Percentiles rank a stretch among this genome's conserved stretches.
phyloP scores from a whole-genome alignment of 2,329 filamentous ascomycete genomes.

The Bretziella fagacearum region DNA sequence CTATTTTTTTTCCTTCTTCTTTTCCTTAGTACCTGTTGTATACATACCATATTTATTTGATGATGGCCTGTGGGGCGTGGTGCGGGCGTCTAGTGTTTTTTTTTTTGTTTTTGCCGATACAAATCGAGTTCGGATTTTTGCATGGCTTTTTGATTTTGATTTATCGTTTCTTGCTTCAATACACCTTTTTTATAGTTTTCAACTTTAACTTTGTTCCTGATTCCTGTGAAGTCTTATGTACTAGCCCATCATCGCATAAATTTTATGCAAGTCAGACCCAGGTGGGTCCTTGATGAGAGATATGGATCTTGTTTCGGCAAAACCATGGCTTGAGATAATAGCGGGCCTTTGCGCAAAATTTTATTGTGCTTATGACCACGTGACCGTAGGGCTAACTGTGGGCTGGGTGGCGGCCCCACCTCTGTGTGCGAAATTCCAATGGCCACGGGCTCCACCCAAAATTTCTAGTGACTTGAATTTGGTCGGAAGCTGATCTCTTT shows the following conservation, averaged over 20 bases:
- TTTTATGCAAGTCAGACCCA: no score
- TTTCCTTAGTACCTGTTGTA: constrained; percentile 12
- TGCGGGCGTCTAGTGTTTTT: constrained; percentile 4
- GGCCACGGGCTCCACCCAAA: constrained; percentile 9
- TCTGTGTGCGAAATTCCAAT: constrained; percentile 8
- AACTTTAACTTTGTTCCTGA: constrained; percentile 14
- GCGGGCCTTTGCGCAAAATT: no score
- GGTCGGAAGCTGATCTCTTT: constrained; percentile 6
- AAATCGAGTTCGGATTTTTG: constrained; percentile 14
- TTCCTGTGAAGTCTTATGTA: background rate
- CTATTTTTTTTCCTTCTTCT: constrained; percentile 7
- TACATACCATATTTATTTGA: constrained; percentile 12
- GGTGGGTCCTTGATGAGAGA: no score
- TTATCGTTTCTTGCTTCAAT: constrained; percentile 16
- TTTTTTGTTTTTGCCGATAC: constrained; percentile 11
- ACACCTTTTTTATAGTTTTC: constrained; percentile 20
- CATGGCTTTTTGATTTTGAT: constrained; percentile 17
- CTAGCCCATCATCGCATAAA: no score
- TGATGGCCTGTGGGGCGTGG: constrained; percentile 8
- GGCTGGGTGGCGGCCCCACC: constrained; percentile 7
- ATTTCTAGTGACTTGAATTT: constrained; percentile 13
- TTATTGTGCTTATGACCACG: background rate
- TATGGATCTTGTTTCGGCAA: background rate
- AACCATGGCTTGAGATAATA: no score
- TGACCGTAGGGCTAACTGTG: constrained; percentile 10